Evolutionary conservation across 2,329 filamentous ascomycete genomes (phyloP), one percentile per base, ranked within the genome.

Genomic region (Alternaria viburni): DNA sequence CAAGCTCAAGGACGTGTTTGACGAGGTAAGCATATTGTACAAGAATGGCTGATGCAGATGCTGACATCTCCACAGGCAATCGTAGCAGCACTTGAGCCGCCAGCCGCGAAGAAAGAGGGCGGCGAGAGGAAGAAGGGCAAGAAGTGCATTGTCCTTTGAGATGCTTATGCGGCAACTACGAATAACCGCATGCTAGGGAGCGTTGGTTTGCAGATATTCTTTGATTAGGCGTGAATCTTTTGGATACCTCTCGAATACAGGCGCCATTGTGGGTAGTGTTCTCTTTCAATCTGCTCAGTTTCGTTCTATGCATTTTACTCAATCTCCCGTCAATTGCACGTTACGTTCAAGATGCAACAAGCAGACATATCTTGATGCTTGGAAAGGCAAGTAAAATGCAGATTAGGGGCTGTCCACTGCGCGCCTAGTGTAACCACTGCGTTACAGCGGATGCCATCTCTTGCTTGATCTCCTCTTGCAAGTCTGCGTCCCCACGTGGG

Each of bases 1-100:
- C 85, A 97, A 97, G 84, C 85, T 99, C 70, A 99, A 99, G 87
- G 96, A 98, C 79, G 96, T 99, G 17, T 99, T 99, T 82, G 96
- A 99, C 77, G 96, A 98, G 91, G 94, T 97, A 87, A 73, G 87
- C 15, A 19, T 3, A 23, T 19, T 25, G 23, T 10, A 11, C 28
- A 6, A n/a, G 13, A 32, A 23, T 41, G 54, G 36, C 23, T 45
- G 23, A 19, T 9, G 28, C 46, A 23, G 41, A n/a, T 17, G 52
- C 62, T 74, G 60, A 71, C 28, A 10, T 54, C 26, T 49, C 21
- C 43, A 4, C 68, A 97, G 94, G 95, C 95, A 26, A 98, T 98
- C 75, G 95, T 98, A 69, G 95, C 95, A 68, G 95, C 95, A 45
- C 86, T 98, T 69, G 95, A 98, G 82, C 95, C 95, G 46, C 92